Evolutionary conservation across 306 rosid species (phyloP).

Genomic region (Rosa chinensis): DNA sequence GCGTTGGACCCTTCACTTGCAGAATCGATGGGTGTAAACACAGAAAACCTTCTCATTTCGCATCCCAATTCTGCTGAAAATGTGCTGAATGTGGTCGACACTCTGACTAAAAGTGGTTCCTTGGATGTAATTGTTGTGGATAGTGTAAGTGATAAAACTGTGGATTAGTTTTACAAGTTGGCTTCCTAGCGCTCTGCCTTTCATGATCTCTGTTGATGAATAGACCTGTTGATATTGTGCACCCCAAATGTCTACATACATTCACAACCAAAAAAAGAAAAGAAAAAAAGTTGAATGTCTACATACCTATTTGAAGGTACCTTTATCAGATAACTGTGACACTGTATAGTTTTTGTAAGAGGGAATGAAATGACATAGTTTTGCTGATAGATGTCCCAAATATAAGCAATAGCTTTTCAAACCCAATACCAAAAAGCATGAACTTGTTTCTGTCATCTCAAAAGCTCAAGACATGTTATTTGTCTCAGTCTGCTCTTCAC

Average conservation of each 20-base stretch:
- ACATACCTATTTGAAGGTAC: background rate
- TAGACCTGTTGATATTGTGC: background rate
- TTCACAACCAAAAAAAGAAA: background rate
- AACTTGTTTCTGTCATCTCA: too few species aligned
- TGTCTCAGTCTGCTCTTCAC: too few species aligned
- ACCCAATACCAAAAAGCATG: too few species aligned
- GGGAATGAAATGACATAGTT: too few species aligned
- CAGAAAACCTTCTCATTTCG: conserved; percentile 69
- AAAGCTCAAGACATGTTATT: too few species aligned
- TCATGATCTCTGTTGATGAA: background rate
- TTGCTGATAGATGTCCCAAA: too few species aligned
- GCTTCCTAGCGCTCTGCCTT: background rate
- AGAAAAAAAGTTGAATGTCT: background rate
- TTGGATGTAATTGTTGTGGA: conserved; percentile 89
- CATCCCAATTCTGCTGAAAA: conserved; percentile 79
- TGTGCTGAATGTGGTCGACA: conserved; percentile 68
- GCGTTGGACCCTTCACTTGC: conserved; percentile 74
- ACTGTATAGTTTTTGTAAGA: background rate
- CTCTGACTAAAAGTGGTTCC: conserved; percentile 74
- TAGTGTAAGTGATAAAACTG: conserved; percentile 58
- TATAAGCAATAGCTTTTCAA: too few species aligned
- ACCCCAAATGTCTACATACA: background rate
- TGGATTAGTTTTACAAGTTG: background rate
- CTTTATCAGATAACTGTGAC: background rate
- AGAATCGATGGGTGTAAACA: conserved; percentile 77